phyloP scores from a whole-genome alignment of 148 eudicot genomes.

The Persicaria tinctoria region DNA sequence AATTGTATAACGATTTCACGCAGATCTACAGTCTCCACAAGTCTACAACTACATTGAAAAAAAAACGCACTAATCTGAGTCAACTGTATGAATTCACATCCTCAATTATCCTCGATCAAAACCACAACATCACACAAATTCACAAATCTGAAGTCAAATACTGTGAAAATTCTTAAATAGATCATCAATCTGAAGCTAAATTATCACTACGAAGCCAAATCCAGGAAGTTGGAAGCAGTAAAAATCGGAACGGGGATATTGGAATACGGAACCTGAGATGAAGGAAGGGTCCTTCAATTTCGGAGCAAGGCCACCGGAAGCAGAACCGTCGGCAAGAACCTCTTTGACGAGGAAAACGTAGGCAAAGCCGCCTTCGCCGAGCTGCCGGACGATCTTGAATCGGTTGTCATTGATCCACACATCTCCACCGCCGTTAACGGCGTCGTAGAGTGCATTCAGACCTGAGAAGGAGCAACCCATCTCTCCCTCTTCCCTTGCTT shows the following conservation, averaged over 20 bases:
- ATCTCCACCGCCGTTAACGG: constrained; percentile 79
- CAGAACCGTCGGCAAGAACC: constrained; percentile 45
- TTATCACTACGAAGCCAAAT: background rate
- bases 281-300: constrained; percentile 80
- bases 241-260: background rate
- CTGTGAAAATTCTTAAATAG: background rate
- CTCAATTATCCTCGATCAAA: background rate
- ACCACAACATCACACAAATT: background rate
- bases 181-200: constrained; percentile 5
- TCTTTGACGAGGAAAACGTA: constrained; percentile 89
- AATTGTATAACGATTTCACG: background rate
- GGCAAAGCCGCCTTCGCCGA: constrained; percentile 97
- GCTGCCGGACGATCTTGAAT: constrained; percentile 65
- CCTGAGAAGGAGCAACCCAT: constrained; percentile 99
- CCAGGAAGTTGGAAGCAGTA: background rate
- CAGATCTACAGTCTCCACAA: background rate
- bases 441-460: constrained; percentile 81
- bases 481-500: constrained; percentile 3
- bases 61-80: background rate
- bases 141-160: background rate
- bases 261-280: constrained; percentile 47
- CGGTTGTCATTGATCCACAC: constrained; percentile 97
- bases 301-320: constrained; percentile 41
- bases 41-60: background rate
- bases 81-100: background rate